A percentile compares a stretch with the other conserved stretches of the same genome.
These are phyloP conservation scores for Metarhizium anisopliae DNA, from an alignment of 2,329 filamentous ascomycete species.

Conservation along the genomic window DNA sequence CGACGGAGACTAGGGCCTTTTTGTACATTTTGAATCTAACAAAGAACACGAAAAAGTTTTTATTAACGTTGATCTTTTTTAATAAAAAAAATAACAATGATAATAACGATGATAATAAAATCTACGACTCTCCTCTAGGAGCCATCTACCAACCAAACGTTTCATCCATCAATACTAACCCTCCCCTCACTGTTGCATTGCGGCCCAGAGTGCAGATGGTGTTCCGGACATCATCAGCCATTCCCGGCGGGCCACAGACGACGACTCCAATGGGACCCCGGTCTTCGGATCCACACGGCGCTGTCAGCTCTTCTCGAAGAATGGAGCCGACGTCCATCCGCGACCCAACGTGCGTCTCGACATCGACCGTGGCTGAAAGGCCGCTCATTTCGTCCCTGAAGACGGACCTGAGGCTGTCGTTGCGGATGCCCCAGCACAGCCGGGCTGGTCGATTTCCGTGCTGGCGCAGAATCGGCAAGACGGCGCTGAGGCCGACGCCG, in stretches of 20 bases:
- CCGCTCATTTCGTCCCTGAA: slow-evolving; percentile 8
- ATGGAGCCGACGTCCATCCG: slow-evolving; percentile 14
- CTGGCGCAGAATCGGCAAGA: slow-evolving; percentile 16
- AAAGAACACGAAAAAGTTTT: neutral
- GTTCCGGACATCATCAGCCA: slow-evolving; percentile 20
- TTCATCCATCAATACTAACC: slow-evolving; percentile 17
- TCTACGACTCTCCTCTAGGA: neutral
- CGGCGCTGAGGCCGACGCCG: slow-evolving; percentile 22
- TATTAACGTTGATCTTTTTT: too few species aligned
- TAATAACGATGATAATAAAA: too few species aligned
- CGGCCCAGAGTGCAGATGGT: slow-evolving; percentile 14
- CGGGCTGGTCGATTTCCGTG: slow-evolving; percentile 8
- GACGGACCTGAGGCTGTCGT: slow-evolving; percentile 10
- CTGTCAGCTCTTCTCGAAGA: slow-evolving; percentile 12
- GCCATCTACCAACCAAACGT: slow-evolving; percentile 16
- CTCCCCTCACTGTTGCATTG: slow-evolving; percentile 9
- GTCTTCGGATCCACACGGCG: slow-evolving; percentile 6
- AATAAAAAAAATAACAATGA: too few species aligned
- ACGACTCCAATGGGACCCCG: slow-evolving; percentile 15
- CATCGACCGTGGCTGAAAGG: slow-evolving; percentile 10
- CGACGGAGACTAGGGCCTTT: too few species aligned
- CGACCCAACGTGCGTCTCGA: slow-evolving; percentile 14
- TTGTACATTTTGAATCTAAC: neutral
- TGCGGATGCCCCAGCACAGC: slow-evolving; percentile 18
- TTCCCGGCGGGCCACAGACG: slow-evolving; percentile 19